phyloP scores from a whole-genome alignment of 1,139 yeast species.

The Yamadazyma blattariae region DNA sequence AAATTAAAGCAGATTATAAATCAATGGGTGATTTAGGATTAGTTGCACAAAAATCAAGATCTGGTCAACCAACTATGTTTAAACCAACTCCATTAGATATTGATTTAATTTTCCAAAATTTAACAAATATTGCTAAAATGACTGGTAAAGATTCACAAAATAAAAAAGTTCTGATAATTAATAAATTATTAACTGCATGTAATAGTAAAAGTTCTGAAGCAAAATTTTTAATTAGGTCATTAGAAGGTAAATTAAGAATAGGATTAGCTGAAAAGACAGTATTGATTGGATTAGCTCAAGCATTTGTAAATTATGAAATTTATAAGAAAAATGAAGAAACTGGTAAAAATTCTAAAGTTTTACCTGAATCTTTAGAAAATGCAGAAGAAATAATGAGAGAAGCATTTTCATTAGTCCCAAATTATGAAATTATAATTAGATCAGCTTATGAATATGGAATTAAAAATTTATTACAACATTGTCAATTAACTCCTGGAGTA shows the following conservation, averaged over 20 bases:
- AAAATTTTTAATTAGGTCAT: conserved; percentile 80
- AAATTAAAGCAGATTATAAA: conserved; percentile 71
- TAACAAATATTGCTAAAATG: conserved; percentile 73
- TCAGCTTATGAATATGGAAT: conserved; percentile 70
- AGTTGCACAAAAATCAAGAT: conserved; percentile 81
- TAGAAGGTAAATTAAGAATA: conserved; percentile 90
- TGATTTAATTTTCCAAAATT: conserved; percentile 65
- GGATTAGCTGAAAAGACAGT: conserved; percentile 95
- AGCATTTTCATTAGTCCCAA: conserved; percentile 89
- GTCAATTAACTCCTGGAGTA: conserved; percentile 83
- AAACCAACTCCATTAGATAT: conserved; percentile 81
- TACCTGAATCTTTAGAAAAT: conserved; percentile 38
- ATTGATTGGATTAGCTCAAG: conserved; percentile 77
- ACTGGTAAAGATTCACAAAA: conserved; percentile 86
- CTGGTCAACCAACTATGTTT: conserved; percentile 90
- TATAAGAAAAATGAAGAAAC: conserved; percentile 17
- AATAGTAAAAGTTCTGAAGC: conserved; percentile 73
- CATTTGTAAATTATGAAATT: conserved; percentile 63
- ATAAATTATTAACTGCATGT: conserved; percentile 82
- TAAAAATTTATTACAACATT: conserved; percentile 58
- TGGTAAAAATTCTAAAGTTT: background rate
- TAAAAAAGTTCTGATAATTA: conserved; percentile 72
- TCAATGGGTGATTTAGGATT: conserved; percentile 87
- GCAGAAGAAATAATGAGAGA: conserved; percentile 84
- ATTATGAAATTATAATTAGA: conserved; percentile 73